Evolutionary conservation across 1,139 yeast species (phyloP), one percentile per base, ranked within the genome.

Genomic region (Saccharomycopsis crataegensis): DNA sequence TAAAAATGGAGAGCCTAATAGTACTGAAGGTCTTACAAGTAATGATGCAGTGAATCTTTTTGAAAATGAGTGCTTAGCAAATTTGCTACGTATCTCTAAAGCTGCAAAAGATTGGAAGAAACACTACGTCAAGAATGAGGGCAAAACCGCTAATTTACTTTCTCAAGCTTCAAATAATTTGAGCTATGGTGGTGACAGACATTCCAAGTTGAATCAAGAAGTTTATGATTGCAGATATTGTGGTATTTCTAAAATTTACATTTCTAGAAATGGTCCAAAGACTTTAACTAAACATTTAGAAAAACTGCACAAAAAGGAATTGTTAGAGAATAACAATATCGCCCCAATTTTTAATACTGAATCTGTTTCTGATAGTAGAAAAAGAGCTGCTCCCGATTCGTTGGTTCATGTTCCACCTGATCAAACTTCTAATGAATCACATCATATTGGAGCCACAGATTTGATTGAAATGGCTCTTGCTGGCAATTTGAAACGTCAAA

Each of bases 221-320:
- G 51, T 51, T 2, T 56, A 48, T 45, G 46, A 46, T 31, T 56
- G 58, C 38, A 53, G 51, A 34, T 56, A 51, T 44, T 56, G 58
- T 41, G 42, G 43, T 3, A 36, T n/a, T 12, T 40, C 51, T 9
- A 49, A 44, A 28, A 31, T 42, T 22, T 56, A 56, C 32, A 50
- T 47, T 33, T 54, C 57, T 3, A 44, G 58, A 45, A 56, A 56
- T 37, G 58, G 58, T 4, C 58, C 58, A 11, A 56, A 54, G 44
- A 54, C 57, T 6, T 48, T 56, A 14, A 43, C 49, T 14, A 56
- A 43, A 17, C 58, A 56, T 40, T 51, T 56, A 34, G 55, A 46
- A 41, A 56, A 51, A 33, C n/a, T 44, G n/a, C 58, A 56, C 38
- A 45, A 43, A 17, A 51, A 51, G 17, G 57, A 56, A 37, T 44